Percentiles rank a stretch among this genome's conserved stretches.
phyloP scores from a whole-genome alignment of 208 protist genomes.

The Crithidia thermophila region DNA sequence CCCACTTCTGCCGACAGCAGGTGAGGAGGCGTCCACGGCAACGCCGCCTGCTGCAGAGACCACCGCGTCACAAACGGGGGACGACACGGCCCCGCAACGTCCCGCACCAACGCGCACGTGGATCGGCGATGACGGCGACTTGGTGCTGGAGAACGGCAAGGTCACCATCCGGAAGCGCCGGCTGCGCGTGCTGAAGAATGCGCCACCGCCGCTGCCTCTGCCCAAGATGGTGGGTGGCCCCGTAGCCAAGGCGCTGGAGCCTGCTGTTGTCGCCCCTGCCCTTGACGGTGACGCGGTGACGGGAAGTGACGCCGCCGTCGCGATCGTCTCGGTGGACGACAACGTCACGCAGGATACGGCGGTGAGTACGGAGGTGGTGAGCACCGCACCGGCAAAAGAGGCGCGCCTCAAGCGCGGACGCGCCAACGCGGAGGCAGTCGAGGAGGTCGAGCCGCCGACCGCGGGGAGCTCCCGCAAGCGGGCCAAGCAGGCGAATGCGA shows the following conservation, averaged over 20 bases:
- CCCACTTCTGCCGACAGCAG: not conserved
- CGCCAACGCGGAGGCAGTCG: not conserved
- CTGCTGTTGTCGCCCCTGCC: too few species aligned
- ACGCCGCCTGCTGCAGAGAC: not conserved
- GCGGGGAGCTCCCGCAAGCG: not conserved
- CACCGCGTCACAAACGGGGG: too few species aligned
- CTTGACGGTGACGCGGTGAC: not conserved
- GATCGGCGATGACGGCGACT: slow-evolving; percentile 31
- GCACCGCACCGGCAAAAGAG: not conserved
- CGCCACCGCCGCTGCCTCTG: slow-evolving; percentile 12
- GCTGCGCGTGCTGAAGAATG: slow-evolving; percentile 7
- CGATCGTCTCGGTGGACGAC: not conserved
- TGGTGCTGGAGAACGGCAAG: slow-evolving; percentile 29
- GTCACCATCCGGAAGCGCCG: slow-evolving; percentile 19
- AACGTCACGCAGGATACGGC: not conserved
- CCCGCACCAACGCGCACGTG: slow-evolving; percentile 16
- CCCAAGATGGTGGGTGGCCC: slow-evolving; percentile 18
- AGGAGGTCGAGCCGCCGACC: not conserved
- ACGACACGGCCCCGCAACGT: not conserved
- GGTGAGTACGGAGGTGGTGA: not conserved
- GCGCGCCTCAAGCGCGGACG: slow-evolving; percentile 14
- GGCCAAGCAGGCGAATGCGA: not conserved
- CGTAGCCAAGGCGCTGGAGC: too few species aligned
- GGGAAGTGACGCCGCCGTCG: not conserved
- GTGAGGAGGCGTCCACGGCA: too few species aligned